Conservation (phyloP, 2,329 filamentous ascomycete genomes). For the Monosporascus sp. region DNA sequence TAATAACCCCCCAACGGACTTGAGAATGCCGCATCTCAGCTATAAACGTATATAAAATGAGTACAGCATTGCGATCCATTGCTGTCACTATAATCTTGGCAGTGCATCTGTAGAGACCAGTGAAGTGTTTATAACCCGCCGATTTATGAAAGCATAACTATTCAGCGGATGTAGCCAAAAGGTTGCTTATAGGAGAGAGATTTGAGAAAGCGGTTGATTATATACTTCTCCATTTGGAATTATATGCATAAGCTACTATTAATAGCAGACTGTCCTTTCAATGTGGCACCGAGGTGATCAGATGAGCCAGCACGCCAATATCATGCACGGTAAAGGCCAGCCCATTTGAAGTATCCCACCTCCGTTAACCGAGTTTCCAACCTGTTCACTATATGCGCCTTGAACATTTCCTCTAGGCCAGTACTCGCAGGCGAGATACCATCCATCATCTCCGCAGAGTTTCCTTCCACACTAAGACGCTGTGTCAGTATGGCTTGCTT, state of each 20-base stretch:
- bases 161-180: too few species aligned
- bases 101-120: too few species aligned
- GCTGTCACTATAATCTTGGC: too few species aligned
- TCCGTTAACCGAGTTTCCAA: slow-evolving; percentile 21
- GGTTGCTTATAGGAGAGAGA: too few species aligned
- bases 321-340: not conserved
- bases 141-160: too few species aligned
- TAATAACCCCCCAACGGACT: too few species aligned
- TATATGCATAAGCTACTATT: too few species aligned
- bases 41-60: too few species aligned
- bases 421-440: slow-evolving; percentile 68
- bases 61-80: too few species aligned
- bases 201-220: not conserved
- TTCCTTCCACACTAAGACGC: slow-evolving; percentile 34
- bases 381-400: slow-evolving; percentile 43
- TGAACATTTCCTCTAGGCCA: slow-evolving; percentile 60
- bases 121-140: too few species aligned
- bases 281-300: not conserved
- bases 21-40: too few species aligned
- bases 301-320: not conserved
- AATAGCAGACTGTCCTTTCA: too few species aligned
- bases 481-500: not conserved
- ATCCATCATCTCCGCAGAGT: slow-evolving; percentile 39
- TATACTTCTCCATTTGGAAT: not conserved
- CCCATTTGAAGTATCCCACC: not conserved